Percentiles rank a stretch among this genome's conserved stretches.
phyloP scores from a whole-genome alignment of 106 monocot species.

The Allium fistulosum region DNA sequence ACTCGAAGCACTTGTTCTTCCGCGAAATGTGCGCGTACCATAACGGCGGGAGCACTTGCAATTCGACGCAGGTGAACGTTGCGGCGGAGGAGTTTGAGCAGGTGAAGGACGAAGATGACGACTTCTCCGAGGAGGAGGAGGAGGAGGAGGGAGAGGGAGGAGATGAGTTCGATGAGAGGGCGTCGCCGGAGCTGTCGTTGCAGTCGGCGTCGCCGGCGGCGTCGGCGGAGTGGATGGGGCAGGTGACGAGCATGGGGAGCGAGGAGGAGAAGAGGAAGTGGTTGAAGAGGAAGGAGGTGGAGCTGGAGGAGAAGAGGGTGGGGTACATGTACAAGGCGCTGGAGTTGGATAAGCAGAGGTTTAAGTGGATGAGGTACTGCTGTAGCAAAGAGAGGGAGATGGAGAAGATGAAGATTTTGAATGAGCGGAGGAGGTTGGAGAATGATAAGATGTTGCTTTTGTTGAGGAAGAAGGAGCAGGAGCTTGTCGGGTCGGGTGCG shows the following conservation, averaged over 20 bases:
- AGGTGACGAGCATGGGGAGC: conserved; percentile 13
- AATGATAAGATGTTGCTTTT: conserved; percentile 76
- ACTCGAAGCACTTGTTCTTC: conserved; percentile 96
- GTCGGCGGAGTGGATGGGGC: conserved; percentile 28
- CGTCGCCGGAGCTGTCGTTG: conserved; percentile 16
- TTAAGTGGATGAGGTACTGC: conserved; percentile 86
- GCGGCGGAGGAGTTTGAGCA: conserved; percentile 17
- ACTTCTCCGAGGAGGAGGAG: background rate
- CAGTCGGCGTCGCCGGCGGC: conserved; percentile 20
- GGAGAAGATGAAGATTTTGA: conserved; percentile 53
- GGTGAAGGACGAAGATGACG: background rate
- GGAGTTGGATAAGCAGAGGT: conserved; percentile 56
- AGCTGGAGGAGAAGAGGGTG: conserved; percentile 61
- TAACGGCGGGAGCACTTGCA: conserved; percentile 8
- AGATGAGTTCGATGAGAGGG: conserved; percentile 11
- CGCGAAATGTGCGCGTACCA: conserved; percentile 97
- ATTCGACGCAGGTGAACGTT: background rate
- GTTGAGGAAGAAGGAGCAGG: conserved; percentile 64
- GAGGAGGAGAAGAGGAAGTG: conserved; percentile 38
- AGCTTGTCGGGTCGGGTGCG: background rate
- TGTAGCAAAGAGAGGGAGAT: conserved; percentile 79
- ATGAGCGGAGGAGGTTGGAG: conserved; percentile 57
- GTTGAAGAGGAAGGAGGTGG: conserved; percentile 30
- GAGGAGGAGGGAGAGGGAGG: conserved; percentile 11
- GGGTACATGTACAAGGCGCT: conserved; percentile 33